Base-by-base conservation (phyloP, 2,329 filamentous ascomycete species). In the Aspergillus fructus region DNA sequence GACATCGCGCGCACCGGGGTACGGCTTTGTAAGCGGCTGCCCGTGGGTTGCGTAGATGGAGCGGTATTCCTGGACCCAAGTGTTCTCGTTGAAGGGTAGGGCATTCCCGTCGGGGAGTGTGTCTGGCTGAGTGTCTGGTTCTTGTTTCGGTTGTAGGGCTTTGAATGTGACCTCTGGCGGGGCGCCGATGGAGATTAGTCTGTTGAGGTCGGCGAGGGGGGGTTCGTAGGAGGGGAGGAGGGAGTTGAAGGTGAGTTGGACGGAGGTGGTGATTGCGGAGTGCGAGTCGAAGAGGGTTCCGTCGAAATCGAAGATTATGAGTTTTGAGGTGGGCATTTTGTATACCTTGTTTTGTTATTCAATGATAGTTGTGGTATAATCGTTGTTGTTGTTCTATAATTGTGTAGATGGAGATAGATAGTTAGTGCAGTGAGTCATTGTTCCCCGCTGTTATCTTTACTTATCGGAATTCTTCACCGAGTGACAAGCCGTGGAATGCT, bases 41-140 rank as follows among this genome's bases (percentile, higher is more conserved):
- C 65, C 66, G 42, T 67, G 62, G 1, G 21, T 55, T 0, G 59
- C 59, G 37, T 68, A 68, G 4, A 68, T 53, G 9, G 50, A 41
- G 9, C 66, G 64, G 54, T 66, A 68, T 40, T 54, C 63, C 4
- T 46, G 39, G 7, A 62, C 55, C 64, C 66, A 68, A 6, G 5
- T 17, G 1, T 49, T 27, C 30, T 67, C 59, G 34, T 62, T 49
- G 46, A 64, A 62, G 3, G 51, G 19, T 4, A 33, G n/a, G 5
- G 49, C 5, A 13, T 2, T 30, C 2, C 23, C 30, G 27, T 17
- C 11, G 2, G 46, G 17, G 9, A 34, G 4, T 24, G 19, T 51
- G 33, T 11, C 21, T 21, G 21, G 21, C 21, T 21, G 8, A 4
- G 9, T 30, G 27, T 9, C 27, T 30, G 39, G 17, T 17, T 9